Conservation (phyloP, 176 grass and related monocot genomes). For the Hsuehochloa calcarea region DNA sequence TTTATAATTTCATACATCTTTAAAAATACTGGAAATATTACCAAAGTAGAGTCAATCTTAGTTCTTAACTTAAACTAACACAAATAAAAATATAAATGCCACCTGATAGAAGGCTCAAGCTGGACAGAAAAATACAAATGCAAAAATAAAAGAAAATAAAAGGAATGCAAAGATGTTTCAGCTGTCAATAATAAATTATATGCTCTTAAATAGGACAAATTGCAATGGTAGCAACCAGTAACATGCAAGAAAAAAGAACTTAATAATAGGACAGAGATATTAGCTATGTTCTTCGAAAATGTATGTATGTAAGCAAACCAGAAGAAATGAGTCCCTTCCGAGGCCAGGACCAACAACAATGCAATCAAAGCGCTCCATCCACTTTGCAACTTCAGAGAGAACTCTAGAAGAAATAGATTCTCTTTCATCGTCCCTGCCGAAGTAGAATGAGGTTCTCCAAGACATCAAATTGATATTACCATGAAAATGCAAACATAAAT, state of each 20-base stretch:
- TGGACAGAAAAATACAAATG: not conserved
- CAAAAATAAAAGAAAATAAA: not conserved
- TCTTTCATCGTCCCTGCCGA: constrained; percentile 64
- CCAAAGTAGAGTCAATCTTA: not conserved
- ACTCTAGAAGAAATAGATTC: constrained; percentile 59
- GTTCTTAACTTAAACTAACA: not conserved
- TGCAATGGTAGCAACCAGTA: not conserved
- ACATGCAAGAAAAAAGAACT: not conserved
- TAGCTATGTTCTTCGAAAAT: not conserved
- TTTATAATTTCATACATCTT: not conserved
- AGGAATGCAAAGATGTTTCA: not conserved
- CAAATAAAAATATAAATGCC: not conserved
- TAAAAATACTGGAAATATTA: not conserved
- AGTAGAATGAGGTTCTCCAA: not conserved
- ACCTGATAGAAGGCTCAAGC: not conserved
- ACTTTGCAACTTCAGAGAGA: constrained; percentile 79
- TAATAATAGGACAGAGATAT: not conserved
- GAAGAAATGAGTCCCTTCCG: constrained; percentile 88
- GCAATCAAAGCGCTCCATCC: constrained; percentile 94
- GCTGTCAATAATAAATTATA: not conserved
- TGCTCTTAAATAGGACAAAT: not conserved
- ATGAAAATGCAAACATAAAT: not conserved
- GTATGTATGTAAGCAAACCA: constrained; percentile 48
- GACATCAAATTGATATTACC: not conserved
- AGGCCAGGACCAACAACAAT: constrained; percentile 91